A percentile compares a stretch with the other conserved stretches of the same genome.
These are phyloP conservation scores for Suillus americanus DNA, from an alignment of 768 basidiomycete species.

Conservation along the genomic window DNA sequence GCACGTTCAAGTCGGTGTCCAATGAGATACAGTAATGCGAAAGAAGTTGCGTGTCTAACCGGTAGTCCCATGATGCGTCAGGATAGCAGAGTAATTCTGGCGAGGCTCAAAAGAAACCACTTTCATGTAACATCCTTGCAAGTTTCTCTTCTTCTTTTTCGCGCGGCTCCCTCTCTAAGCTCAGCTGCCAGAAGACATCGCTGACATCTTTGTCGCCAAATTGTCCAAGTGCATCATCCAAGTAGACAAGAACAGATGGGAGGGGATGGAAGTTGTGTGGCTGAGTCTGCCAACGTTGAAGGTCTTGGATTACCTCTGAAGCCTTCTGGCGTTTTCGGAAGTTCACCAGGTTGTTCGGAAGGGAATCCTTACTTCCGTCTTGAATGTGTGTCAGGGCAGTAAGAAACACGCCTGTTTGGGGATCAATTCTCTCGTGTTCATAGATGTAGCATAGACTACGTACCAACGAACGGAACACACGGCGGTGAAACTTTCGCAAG, in stretches of 20 bases:
- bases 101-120: conserved; percentile 34
- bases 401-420: conserved; percentile 51
- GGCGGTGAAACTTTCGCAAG: conserved; percentile 58
- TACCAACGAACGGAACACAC: conserved; percentile 72
- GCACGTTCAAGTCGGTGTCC: too few relatives aligned
- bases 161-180: conserved; percentile 51
- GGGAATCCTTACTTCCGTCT: conserved; percentile 55
- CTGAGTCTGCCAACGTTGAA: conserved; percentile 54
- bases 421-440: neutral
- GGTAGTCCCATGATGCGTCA: neutral
- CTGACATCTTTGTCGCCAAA: conserved; percentile 33
- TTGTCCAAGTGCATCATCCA: conserved; percentile 40
- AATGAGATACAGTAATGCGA: neutral
- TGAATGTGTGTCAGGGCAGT: conserved; percentile 61
- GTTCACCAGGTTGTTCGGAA: conserved; percentile 51
- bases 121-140: conserved; percentile 39
- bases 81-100: neutral
- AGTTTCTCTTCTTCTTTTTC: conserved; percentile 55
- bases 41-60: neutral
- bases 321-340: conserved; percentile 55
- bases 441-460: conserved; percentile 15
- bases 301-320: conserved; percentile 57
- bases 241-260: conserved; percentile 41
- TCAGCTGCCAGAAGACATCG: conserved; percentile 44
- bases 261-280: conserved; percentile 54